phyloP scores from a whole-genome alignment of 176 grass and related monocot species.

The Oryza glumipatula region DNA sequence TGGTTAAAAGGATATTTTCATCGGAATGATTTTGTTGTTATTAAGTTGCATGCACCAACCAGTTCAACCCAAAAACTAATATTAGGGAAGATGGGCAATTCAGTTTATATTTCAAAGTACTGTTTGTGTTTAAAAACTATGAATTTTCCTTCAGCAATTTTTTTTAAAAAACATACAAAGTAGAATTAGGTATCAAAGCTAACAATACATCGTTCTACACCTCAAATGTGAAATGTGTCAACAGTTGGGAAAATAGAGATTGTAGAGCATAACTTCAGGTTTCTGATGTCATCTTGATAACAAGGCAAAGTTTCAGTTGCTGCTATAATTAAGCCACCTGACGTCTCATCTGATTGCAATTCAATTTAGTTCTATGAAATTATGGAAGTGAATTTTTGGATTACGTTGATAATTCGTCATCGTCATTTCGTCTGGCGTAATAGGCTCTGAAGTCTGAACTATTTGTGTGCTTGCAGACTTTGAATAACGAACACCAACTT shows the following conservation, averaged over 20 bases:
- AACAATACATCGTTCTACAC: not conserved
- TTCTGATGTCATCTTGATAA: not conserved
- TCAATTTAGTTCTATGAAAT: not conserved
- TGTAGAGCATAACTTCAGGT: not conserved
- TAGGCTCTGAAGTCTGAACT: not conserved
- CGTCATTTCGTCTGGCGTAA: not conserved
- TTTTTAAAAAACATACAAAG: not conserved
- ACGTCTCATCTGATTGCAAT: not conserved
- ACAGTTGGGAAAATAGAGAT: not conserved
- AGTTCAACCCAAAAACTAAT: too few species aligned
- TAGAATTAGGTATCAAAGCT: not conserved
- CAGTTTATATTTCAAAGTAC: too few species aligned
- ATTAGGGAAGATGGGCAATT: too few species aligned
- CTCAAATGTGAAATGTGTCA: not conserved
- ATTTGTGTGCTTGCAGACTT: not conserved
- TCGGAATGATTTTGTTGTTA: not conserved
- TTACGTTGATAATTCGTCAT: not conserved
- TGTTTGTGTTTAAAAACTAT: not conserved
- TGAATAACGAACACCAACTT: not conserved
- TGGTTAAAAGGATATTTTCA: not conserved
- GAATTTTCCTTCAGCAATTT: not conserved
- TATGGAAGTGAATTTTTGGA: not conserved
- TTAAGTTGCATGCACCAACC: too few species aligned
- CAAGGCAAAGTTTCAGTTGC: not conserved
- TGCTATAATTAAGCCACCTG: not conserved